Percentiles rank a stretch among this genome's conserved stretches.
Evolutionary conservation across 352 stramenopile genomes (phyloP).

Genomic region (Globisporangium nodosum): DNA sequence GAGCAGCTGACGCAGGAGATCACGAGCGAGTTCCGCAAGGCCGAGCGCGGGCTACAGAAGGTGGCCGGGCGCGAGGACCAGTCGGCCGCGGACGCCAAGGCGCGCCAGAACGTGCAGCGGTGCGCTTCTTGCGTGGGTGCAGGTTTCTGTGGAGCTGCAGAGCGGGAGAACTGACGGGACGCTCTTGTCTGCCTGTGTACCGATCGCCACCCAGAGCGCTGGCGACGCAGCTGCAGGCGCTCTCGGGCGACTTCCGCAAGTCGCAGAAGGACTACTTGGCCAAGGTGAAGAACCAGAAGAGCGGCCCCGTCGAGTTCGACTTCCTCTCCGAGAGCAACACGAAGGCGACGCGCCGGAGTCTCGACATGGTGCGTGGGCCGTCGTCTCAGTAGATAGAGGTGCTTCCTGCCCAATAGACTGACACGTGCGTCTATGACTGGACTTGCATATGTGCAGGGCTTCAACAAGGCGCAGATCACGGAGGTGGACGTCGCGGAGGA

Average conservation of each 20-base stretch:
- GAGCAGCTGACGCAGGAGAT: conserved; percentile 74
- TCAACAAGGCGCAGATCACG: conserved; percentile 93
- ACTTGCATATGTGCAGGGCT: conserved; percentile 57
- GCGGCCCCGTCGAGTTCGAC: conserved; percentile 89
- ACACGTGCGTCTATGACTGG: background rate
- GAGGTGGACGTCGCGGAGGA: conserved; percentile 96
- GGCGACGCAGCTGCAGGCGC: conserved; percentile 96
- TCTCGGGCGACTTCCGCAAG: conserved; percentile 95
- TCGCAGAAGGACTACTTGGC: conserved; percentile 98
- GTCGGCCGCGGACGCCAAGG: conserved; percentile 78
- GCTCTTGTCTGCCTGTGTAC: too few species aligned
- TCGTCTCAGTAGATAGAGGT: conserved; percentile 11
- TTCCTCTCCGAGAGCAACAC: conserved; percentile 81
- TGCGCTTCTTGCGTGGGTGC: conserved; percentile 11
- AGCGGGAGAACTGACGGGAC: too few species aligned
- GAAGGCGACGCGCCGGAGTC: conserved; percentile 46
- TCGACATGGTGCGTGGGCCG: conserved; percentile 35
- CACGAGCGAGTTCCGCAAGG: conserved; percentile 76
- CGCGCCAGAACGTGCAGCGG: conserved; percentile 80
- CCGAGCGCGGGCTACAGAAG: conserved; percentile 65
- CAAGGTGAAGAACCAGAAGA: conserved; percentile 96
- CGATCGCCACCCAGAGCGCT: conserved; percentile 44
- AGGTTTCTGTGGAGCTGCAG: too few species aligned
- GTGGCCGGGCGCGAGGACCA: conserved; percentile 72
- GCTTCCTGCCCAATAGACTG: background rate